phyloP scores from a whole-genome alignment of 2,329 filamentous ascomycete genomes.

The Apiospora phragmitis region DNA sequence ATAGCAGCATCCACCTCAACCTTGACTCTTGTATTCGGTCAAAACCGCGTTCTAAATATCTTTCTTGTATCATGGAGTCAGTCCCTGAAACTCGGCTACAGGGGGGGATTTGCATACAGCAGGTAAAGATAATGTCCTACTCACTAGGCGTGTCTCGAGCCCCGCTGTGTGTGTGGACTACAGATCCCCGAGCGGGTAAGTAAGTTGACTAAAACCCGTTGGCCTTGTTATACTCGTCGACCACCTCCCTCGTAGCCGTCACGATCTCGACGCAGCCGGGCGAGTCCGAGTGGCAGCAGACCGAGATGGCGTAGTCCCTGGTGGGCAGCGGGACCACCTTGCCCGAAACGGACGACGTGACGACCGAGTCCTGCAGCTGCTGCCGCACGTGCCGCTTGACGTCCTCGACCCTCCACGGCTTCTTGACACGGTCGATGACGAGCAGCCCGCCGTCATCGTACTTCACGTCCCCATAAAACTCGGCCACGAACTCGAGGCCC shows the following conservation, averaged over 20 bases:
- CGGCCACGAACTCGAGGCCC: constrained; percentile 27
- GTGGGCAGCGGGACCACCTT: constrained; percentile 38
- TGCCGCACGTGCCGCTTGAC: constrained; percentile 41
- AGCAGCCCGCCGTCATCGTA: constrained; percentile 25
- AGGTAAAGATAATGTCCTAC: too few species aligned
- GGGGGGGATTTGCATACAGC: too few species aligned
- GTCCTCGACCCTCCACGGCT: constrained; percentile 42
- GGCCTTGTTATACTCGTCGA: constrained; percentile 41
- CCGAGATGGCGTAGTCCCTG: constrained; percentile 41
- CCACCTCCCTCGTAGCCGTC: constrained; percentile 37
- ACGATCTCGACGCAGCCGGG: constrained; percentile 46
- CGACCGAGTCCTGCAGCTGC: constrained; percentile 40
- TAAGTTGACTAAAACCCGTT: neutral
- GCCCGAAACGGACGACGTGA: constrained; percentile 40
- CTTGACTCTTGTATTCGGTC: too few species aligned
- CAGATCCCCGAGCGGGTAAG: neutral
- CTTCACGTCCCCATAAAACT: constrained; percentile 30
- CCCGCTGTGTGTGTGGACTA: too few species aligned
- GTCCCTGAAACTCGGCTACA: too few species aligned
- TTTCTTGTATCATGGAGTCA: too few species aligned
- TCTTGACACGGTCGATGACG: constrained; percentile 53
- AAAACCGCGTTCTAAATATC: too few species aligned
- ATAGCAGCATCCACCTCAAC: too few species aligned
- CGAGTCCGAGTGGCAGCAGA: constrained; percentile 49
- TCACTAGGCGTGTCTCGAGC: too few species aligned